Conservation (phyloP, 805 yeast species). For the Kazachstania psychrophila region DNA sequence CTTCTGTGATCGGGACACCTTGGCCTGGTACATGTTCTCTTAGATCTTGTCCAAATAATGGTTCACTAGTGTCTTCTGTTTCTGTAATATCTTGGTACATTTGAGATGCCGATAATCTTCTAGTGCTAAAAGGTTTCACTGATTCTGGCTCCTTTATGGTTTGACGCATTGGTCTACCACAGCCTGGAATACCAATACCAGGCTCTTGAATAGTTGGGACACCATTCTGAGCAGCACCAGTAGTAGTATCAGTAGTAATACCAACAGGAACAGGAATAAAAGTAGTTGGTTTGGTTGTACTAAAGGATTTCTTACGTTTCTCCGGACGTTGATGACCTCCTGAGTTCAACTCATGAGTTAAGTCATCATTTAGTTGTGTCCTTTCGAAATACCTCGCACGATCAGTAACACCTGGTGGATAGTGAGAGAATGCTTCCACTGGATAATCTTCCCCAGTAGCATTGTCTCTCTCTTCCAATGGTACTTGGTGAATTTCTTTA, state of each 20-base stretch:
- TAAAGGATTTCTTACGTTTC: background rate
- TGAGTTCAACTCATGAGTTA: no score
- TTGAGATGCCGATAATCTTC: conserved; percentile 4
- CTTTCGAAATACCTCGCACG: conserved; percentile 1
- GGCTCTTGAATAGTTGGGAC: no score
- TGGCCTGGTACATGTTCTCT: background rate
- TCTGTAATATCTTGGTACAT: conserved; percentile 1
- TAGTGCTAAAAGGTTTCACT: background rate
- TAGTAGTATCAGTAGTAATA: background rate
- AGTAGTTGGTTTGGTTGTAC: conserved; percentile 4
- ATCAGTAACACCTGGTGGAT: background rate
- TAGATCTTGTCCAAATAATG: background rate
- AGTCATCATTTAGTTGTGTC: conserved; percentile 1
- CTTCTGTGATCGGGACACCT: background rate
- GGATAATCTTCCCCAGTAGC: conserved; percentile 10
- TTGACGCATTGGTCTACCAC: conserved; percentile 5
- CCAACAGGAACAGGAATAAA: background rate
- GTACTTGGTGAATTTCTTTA: no score
- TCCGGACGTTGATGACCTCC: no score
- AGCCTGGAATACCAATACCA: conserved; percentile 9
- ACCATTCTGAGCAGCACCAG: background rate
- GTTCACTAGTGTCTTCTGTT: conserved; percentile 1
- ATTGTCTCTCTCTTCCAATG: no score
- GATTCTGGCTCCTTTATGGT: background rate
- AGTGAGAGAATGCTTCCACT: conserved; percentile 10